Percentiles rank a stretch among this genome's conserved stretches.
These are phyloP conservation scores for Naematelia aurantialba DNA, from an alignment of 768 basidiomycete species.

Conservation along the genomic window DNA sequence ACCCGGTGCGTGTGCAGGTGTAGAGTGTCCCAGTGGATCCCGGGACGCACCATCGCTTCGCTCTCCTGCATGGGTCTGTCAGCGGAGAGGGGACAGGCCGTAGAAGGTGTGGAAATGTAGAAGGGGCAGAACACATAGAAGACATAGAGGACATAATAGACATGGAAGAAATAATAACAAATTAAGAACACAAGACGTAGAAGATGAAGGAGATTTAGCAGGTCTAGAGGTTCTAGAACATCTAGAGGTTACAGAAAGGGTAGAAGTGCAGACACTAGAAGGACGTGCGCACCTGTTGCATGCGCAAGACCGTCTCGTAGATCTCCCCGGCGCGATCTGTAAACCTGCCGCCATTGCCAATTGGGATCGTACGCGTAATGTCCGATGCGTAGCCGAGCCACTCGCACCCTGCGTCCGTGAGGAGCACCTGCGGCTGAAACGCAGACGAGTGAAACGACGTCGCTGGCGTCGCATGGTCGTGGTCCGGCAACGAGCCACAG, in stretches of 20 bases:
- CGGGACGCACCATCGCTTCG: slow-evolving; percentile 66
- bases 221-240: no score
- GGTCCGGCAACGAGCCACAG: slow-evolving; percentile 37
- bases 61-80: slow-evolving; percentile 61
- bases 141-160: no score
- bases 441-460: slow-evolving; percentile 57
- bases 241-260: no score
- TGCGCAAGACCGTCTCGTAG: slow-evolving; percentile 79
- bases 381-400: slow-evolving; percentile 67
- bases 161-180: no score
- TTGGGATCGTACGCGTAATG: slow-evolving; percentile 55
- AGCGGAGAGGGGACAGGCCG: background rate
- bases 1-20: slow-evolving; percentile 78
- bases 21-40: slow-evolving; percentile 83
- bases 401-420: slow-evolving; percentile 95
- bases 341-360: slow-evolving; percentile 92
- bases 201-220: no score
- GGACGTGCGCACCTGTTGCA: slow-evolving; percentile 83
- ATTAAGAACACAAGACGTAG: no score
- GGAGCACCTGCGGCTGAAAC: slow-evolving; percentile 59
- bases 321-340: slow-evolving; percentile 74
- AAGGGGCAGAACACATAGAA: no score
- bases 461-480: slow-evolving; percentile 21
- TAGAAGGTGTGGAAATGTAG: background rate
- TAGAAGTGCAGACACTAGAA: no score